phyloP scores from a whole-genome alignment of 495 filamentous ascomycete species.

The Annulohypoxylon nitens region DNA sequence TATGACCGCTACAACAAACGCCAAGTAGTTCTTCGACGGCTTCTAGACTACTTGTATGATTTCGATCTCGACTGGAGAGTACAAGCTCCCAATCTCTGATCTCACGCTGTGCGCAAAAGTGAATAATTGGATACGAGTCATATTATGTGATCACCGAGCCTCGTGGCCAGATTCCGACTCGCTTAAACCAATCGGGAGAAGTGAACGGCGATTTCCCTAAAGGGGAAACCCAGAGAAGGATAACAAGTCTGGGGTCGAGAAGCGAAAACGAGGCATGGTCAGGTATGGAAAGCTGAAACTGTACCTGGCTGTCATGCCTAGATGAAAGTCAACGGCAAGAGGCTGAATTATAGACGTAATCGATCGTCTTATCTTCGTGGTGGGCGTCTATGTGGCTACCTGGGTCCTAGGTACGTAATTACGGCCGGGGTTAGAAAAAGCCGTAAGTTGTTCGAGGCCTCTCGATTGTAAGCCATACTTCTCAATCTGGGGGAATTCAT shows the following conservation, averaged over 20 bases:
- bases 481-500: conserved; percentile 5
- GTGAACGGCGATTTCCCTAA: conserved; percentile 37
- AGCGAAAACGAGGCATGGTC: background rate
- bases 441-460: background rate
- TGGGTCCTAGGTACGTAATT: background rate
- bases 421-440: conserved; percentile 1
- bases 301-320: conserved; percentile 1
- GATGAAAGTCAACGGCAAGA: background rate
- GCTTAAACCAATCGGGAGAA: conserved; percentile 38
- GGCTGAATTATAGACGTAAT: background rate
- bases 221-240: conserved; percentile 33
- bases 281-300: conserved; percentile 21
- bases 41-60: conserved; percentile 5
- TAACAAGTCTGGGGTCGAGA: conserved; percentile 7
- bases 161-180: conserved; percentile 38
- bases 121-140: conserved; percentile 9
- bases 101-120: background rate
- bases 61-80: background rate
- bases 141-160: conserved; percentile 37
- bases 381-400: background rate
- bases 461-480: conserved; percentile 15
- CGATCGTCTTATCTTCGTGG: background rate
- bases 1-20: conserved; percentile 19
- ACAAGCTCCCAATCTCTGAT: background rate
- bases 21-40: conserved; percentile 8